phyloP scores from a whole-genome alignment of 148 eudicot genomes.

The Camellia lanceoleosa region DNA sequence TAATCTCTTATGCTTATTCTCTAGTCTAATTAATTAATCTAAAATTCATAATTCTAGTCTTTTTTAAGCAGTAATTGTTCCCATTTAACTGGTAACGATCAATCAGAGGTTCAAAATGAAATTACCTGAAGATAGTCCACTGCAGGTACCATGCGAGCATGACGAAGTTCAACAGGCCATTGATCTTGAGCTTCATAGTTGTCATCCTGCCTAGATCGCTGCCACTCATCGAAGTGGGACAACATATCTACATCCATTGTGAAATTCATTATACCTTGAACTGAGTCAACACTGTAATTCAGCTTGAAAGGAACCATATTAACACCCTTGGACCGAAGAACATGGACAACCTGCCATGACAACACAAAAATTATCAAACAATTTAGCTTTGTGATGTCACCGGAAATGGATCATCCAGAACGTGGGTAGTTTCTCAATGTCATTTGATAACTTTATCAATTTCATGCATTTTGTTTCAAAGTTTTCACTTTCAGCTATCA shows the following conservation, averaged over 20 bases:
- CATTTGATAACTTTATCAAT: no score
- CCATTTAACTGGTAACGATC: no score
- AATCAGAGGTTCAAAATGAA: no score
- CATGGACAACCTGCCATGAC: slow-evolving; percentile 55
- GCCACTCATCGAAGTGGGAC: slow-evolving; percentile 93
- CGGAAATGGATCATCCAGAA: no score
- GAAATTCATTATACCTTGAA: slow-evolving; percentile 79
- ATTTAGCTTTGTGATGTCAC: no score
- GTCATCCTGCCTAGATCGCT: slow-evolving; percentile 64
- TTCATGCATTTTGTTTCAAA: no score
- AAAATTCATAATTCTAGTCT: no score
- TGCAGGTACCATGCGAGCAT: slow-evolving; percentile 78
- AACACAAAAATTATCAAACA: neutral
- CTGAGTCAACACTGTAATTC: slow-evolving; percentile 73
- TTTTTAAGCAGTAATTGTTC: no score
- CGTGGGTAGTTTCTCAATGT: no score
- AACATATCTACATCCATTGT: slow-evolving; percentile 96
- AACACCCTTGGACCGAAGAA: slow-evolving; percentile 79
- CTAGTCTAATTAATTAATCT: no score
- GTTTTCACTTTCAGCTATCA: no score
- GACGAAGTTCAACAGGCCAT: slow-evolving; percentile 88
- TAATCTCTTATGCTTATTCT: no score
- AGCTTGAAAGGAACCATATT: slow-evolving; percentile 81
- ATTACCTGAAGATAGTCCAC: slow-evolving; percentile 83
- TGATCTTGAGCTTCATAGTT: slow-evolving; percentile 88